A percentile compares a stretch with the other conserved stretches of the same genome.
phyloP scores from a whole-genome alignment of 441 rosid species.

The Populus tomentosa region DNA sequence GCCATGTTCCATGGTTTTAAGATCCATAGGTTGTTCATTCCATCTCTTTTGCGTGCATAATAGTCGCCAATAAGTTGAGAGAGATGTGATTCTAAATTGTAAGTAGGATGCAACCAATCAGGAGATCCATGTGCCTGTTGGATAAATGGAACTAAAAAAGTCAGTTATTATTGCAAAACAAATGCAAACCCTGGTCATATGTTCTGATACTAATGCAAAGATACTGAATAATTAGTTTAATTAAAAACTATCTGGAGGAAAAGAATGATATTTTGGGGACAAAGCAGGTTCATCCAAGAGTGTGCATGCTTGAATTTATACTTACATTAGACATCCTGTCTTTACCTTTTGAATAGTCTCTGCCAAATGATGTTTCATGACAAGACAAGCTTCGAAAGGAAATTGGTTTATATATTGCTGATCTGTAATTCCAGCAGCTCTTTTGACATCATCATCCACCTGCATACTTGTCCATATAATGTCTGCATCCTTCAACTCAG shows the following conservation, averaged over 20 bases:
- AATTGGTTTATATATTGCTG: slow-evolving; percentile 76
- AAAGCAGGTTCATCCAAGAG: background rate
- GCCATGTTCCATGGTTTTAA: slow-evolving; percentile 99
- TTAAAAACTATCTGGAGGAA: background rate
- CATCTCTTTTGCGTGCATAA: slow-evolving; percentile 51
- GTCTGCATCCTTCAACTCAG: slow-evolving; percentile 75
- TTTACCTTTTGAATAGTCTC: slow-evolving; percentile 80
- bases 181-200: background rate
- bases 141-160: slow-evolving; percentile 20
- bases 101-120: slow-evolving; percentile 86
- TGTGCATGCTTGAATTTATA: background rate
- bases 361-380: slow-evolving; percentile 98
- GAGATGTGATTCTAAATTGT: slow-evolving; percentile 76
- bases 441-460: slow-evolving; percentile 76
- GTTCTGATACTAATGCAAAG: background rate
- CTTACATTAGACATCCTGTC: slow-evolving; percentile 4
- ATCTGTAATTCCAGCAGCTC: slow-evolving; percentile 66
- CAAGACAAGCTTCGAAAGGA: slow-evolving; percentile 92
- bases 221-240: background rate
- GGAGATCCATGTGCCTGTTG: slow-evolving; percentile 77
- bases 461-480: slow-evolving; percentile 90
- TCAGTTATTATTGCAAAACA: slow-evolving; percentile 11
- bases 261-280: background rate
- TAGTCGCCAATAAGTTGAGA: slow-evolving; percentile 84
- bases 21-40: slow-evolving; percentile 76